Evolutionary conservation across 23 red algal genomes (phyloP), one percentile per base, ranked within the genome.

Genomic region (Cyanidiococcus yangmingshanensis): DNA sequence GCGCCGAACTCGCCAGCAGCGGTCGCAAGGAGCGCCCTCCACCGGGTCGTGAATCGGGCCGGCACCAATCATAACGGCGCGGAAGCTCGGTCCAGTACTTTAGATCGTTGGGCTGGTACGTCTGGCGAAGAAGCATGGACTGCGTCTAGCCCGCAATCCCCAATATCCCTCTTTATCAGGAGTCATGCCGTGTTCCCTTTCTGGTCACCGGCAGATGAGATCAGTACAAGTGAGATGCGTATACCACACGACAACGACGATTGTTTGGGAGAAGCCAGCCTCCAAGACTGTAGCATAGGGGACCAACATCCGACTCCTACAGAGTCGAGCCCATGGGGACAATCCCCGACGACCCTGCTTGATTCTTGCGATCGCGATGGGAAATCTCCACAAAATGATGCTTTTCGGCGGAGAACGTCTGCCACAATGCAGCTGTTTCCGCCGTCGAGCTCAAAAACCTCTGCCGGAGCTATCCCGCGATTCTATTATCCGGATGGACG

Each of bases 401-500:
- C 45, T 7, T 21, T 54, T 21, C 45, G 21, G 7, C 7, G 21
- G 12, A 54, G 21, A 21, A 7, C 12, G 3, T 25, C 63, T 7
- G 63, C 63, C 16, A 29, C 27, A 29, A 35, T 3, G 7, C 16
- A 12, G 63, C n/a, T 35, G 12, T 25, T 35, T 25, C 3, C 32
- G 32, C 32, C 63, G 7, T 71, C 63, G 27, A 29, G 7, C 12
- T 3, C 63, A 35, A 17, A 17, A 7, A 30, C 63, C 7, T 7
- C 3, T 7, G 32, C 32, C 12, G 63, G 7, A 29, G 32, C 67
- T 35, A 50, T 92, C 32, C 89, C 89, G 1, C 80, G 67, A 59
- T 95, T 95, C 80, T 95, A 95, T 63, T 95, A 75, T 76, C 85
- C 90, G 24, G 80, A 83, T 68, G 90, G 90, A 27, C 77, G 76